Evolutionary conservation across 2,329 filamentous ascomycete species (phyloP).

Genomic region (Aspergillus candidus): DNA sequence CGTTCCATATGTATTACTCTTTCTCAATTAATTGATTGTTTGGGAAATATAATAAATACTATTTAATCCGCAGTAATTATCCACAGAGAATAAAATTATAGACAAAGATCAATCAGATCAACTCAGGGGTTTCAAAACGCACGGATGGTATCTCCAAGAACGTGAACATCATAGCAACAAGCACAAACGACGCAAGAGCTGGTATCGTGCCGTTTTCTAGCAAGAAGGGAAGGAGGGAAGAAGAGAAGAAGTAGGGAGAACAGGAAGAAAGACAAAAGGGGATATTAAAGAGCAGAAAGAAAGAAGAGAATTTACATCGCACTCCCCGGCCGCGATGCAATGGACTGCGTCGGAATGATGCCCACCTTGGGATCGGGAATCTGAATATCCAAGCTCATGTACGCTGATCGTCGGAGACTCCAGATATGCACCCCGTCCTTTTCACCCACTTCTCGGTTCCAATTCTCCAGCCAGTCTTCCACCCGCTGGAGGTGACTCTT

Average conservation of each 20-base stretch:
- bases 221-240: neutral
- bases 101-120: too few relatives aligned
- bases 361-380: conserved; percentile 47
- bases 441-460: conserved; percentile 65
- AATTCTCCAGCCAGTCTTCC: conserved; percentile 77
- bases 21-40: too few relatives aligned
- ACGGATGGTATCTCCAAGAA: too few relatives aligned
- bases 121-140: too few relatives aligned
- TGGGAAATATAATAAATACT: too few relatives aligned
- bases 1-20: too few relatives aligned
- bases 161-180: too few relatives aligned
- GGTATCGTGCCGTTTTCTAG: too few relatives aligned
- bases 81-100: too few relatives aligned
- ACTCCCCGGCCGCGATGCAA: conserved; percentile 28
- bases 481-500: conserved; percentile 65
- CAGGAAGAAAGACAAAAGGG: conserved; percentile 4
- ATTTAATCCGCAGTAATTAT: too few relatives aligned
- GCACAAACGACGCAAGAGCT: too few relatives aligned
- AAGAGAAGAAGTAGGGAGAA: neutral
- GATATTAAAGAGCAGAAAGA: neutral
- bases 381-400: conserved; percentile 60
- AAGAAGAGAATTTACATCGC: conserved; percentile 6
- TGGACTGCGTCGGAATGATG: conserved; percentile 35
- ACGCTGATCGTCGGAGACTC: conserved; percentile 73
- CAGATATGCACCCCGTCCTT: conserved; percentile 66